These are phyloP conservation scores for Panus rudis DNA, from an alignment of 768 basidiomycete genomes.

Conservation along the genomic window DNA sequence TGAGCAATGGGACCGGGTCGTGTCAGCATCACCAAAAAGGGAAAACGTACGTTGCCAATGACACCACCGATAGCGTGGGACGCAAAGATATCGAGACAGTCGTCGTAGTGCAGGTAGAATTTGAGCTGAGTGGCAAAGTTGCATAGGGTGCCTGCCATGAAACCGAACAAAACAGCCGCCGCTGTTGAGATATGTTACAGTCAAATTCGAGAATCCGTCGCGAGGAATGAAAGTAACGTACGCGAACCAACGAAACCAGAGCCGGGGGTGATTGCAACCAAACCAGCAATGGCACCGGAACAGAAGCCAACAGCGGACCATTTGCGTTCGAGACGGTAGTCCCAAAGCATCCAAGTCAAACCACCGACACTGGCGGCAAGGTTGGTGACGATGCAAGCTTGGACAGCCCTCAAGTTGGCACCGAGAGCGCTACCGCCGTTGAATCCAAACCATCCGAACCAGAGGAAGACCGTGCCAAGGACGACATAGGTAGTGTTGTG, in stretches of 20 bases:
- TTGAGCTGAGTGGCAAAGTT: slow-evolving; percentile 98
- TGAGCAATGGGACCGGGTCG: slow-evolving; percentile 10
- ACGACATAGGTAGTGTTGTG: slow-evolving; percentile 91
- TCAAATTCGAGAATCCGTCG: neutral
- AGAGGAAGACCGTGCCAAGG: slow-evolving; percentile 89
- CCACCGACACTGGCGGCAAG: slow-evolving; percentile 86
- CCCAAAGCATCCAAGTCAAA: slow-evolving; percentile 91
- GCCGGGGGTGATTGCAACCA: slow-evolving; percentile 85
- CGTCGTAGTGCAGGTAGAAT: slow-evolving; percentile 69
- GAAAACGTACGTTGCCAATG: slow-evolving; percentile 49
- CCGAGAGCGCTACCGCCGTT: slow-evolving; percentile 89
- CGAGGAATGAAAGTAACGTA: slow-evolving; percentile 27
- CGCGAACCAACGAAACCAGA: slow-evolving; percentile 77
- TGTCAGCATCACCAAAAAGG: neutral
- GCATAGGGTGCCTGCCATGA: slow-evolving; percentile 76
- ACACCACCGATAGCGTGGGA: slow-evolving; percentile 75
- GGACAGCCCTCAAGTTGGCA: slow-evolving; percentile 80
- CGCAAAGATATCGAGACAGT: slow-evolving; percentile 88
- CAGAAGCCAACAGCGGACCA: slow-evolving; percentile 95
- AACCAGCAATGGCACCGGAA: slow-evolving; percentile 86
- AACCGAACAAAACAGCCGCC: slow-evolving; percentile 80
- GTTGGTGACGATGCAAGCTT: slow-evolving; percentile 92
- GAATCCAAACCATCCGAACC: slow-evolving; percentile 96
- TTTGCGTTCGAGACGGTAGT: slow-evolving; percentile 88
- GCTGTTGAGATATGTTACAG: slow-evolving; percentile 30